Percentiles rank a stretch among this genome's conserved stretches.
Evolutionary conservation across 108 stramenopile genomes (phyloP).

Genomic region (Hondaea fermentalgiana): DNA sequence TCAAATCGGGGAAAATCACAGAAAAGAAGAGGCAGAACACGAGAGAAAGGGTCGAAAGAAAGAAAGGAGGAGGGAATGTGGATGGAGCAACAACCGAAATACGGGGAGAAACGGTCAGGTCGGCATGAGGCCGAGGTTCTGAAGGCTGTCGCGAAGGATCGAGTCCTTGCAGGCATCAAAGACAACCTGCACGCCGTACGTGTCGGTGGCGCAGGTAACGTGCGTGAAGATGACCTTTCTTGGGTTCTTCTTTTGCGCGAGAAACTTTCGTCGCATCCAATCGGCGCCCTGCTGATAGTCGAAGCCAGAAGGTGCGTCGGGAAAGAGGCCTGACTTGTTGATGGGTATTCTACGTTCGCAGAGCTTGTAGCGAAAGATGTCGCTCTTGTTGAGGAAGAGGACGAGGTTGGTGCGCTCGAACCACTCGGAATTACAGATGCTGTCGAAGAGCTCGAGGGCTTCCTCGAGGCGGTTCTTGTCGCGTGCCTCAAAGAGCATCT

Average conservation of each 20-base stretch:
- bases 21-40: too few species aligned
- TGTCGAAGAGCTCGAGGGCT: slow-evolving; percentile 28
- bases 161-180: slow-evolving; percentile 54
- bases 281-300: slow-evolving; percentile 77
- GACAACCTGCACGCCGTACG: slow-evolving; percentile 66
- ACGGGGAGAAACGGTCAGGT: neutral
- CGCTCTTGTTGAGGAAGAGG: slow-evolving; percentile 40
- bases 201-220: slow-evolving; percentile 95
- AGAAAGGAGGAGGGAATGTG: neutral
- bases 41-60: neutral
- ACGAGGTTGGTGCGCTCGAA: slow-evolving; percentile 17
- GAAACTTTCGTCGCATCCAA: slow-evolving; percentile 86
- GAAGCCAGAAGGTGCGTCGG: slow-evolving; percentile 65
- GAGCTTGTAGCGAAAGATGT: slow-evolving; percentile 32
- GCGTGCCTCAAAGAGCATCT: slow-evolving; percentile 31
- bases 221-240: slow-evolving; percentile 63
- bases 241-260: slow-evolving; percentile 60
- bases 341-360: neutral
- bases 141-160: slow-evolving; percentile 41
- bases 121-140: slow-evolving; percentile 22
- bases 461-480: slow-evolving; percentile 27
- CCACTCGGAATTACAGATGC: neutral
- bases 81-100: neutral
- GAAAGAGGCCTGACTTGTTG: slow-evolving; percentile 44
- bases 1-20: too few species aligned